phyloP scores from a whole-genome alignment of 441 rosid species.

The Erysimum pusillum region DNA sequence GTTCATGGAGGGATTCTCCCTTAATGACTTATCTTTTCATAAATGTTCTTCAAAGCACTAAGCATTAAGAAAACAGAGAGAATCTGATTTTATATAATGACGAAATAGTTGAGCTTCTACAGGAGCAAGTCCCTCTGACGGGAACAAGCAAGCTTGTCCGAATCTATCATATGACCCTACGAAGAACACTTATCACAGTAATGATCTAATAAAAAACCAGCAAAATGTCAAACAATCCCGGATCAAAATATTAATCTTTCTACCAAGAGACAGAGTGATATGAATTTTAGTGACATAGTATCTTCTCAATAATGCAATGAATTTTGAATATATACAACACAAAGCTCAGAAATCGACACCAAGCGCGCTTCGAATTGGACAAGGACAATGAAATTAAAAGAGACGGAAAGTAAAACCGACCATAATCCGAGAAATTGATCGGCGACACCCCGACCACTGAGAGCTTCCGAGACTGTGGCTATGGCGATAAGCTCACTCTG shows the following conservation, averaged over 20 bases:
- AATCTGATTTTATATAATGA: not conserved
- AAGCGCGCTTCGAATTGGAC: not conserved
- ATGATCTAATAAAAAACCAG: constrained; percentile 1
- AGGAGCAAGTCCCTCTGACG: not conserved
- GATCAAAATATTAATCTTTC: not conserved
- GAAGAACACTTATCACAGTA: constrained; percentile 3
- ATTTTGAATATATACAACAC: not conserved
- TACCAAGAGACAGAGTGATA: not conserved
- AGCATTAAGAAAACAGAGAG: constrained; percentile 15
- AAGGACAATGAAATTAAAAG: not conserved
- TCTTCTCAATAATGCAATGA: not conserved
- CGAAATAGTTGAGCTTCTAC: constrained; percentile 19
- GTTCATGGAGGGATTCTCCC: constrained; percentile 5
- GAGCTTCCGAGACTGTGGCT: constrained; percentile 12
- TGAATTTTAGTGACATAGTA: not conserved
- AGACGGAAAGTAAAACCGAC: not conserved
- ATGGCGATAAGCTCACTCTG: not conserved
- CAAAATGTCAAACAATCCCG: not conserved
- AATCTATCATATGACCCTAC: not conserved
- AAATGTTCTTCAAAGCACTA: constrained; percentile 24
- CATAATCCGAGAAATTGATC: constrained; percentile 8
- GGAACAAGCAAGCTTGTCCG: constrained; percentile 1
- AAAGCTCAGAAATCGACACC: not conserved
- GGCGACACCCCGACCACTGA: not conserved
- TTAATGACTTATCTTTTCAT: not conserved